Base-by-base conservation (phyloP, 257 asterid species). In the Echites panduratus region DNA sequence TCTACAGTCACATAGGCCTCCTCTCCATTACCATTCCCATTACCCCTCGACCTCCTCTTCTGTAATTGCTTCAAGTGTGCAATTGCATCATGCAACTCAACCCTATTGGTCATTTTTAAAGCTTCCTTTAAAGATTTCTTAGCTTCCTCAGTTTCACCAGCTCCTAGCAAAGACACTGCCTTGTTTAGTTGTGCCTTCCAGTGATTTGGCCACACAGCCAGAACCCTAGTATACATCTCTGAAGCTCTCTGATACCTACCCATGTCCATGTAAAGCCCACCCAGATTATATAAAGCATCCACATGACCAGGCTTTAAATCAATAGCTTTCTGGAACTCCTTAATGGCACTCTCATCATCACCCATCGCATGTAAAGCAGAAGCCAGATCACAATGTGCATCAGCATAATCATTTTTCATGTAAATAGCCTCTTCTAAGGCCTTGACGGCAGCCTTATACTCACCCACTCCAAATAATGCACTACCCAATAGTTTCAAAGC, bases 201-300 rank as follows among this genome's bases (percentile, higher is more conserved):
- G 70, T 95, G 99, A 74, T 88, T 90, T 1, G 99, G 98, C 89
- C 96, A 92, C 40, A 92, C 99, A 3, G 89, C 88, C 83, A 95
- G 76, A 75, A 95, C 99, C 82, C 99, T 79, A 27, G 97, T 86
- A 70, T 92, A 92, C 99, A 95, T 95, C 85, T 95, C 99, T 0
- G 97, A 95, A 11, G 99, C 99, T 84, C 99, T 82, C 61, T 90
- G 99, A 66, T 89, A 95, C 76, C 99, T 85, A 38, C 98, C 98
- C 98, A 95, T 92, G 84, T 95, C 99, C 98, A 95, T 95, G 79
- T 95, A 92, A 26, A 95, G 83, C 59, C 97, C 98, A 26, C 99
- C 99, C 79, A 95, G 81, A 78, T 95, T 95, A 75, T 95, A 95
- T 72, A 95, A 62, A 48, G 99, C 97, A 77, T 95, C 99, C 6